Evolutionary conservation across 805 yeast species (phyloP), one percentile per base, ranked within the genome.

Genomic region (Yarrowia alimentaria): DNA sequence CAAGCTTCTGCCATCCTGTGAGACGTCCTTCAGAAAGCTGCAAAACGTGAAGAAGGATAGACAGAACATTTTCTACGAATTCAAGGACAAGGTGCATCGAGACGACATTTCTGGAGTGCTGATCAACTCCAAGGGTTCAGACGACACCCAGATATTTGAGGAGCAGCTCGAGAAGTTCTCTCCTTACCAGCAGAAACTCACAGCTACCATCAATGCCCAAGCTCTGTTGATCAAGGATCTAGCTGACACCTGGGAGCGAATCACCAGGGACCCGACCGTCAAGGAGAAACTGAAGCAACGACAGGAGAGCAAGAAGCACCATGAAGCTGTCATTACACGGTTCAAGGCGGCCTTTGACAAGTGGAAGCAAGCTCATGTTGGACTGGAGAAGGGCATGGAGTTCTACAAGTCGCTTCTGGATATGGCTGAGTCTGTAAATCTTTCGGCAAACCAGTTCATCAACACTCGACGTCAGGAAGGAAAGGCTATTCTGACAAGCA

Each of bases 31-130:
- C 35, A 78, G 77, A 40, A 82, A 81, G 52, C 71, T 91, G 60
- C 77, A 77, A 53, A 71, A 77, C 34, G 62, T 88, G 53, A 80
- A 80, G 58, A 69, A 75, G 24, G 93, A 85, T 62, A 78, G 94
- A 37, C 64, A 69, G 5, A 71, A 78, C 29, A 73, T 83, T 1
- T 69, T 85, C 26, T 73, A 73, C 1, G 86, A 81, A 43, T 71
- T 91, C 60, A 88, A 88, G 61, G 74, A 71, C 6, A 76, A 77
- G 40, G 80, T 85, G 25, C 93, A 82, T 59, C 72, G 75, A 11
- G 98, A 91, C 66, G 97, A 91, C 62, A 87, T 89, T 43, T 83
- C 95, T 0, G 81, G 83, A 49, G 70, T 82, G 10, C 71, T 91
- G 24, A 76, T 91, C 7, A 69, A 82, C 56, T 83, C 85, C 61